A percentile compares a stretch with the other conserved stretches of the same genome.
These are phyloP conservation scores for Draba incana DNA, from an alignment of 345 rosid species.

Conservation along the genomic window DNA sequence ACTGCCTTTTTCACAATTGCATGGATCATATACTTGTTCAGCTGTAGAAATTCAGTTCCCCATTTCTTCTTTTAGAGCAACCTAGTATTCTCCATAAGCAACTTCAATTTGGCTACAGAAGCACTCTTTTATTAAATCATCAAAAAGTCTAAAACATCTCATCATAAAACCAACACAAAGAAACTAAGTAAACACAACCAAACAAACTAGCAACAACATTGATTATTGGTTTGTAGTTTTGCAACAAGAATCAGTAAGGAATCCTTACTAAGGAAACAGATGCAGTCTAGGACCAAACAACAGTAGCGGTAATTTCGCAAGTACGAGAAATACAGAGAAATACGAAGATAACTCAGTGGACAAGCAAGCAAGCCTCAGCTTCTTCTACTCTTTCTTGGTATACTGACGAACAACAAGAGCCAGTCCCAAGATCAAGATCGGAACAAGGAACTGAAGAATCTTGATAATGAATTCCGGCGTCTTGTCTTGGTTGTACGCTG, in stretches of 20 bases:
- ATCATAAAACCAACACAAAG: slow-evolving; percentile 2
- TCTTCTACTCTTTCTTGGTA: slow-evolving; percentile 80
- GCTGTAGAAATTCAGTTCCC: not conserved
- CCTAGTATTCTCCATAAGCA: no score
- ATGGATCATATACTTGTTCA: slow-evolving; percentile 6
- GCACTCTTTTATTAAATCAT: slow-evolving; percentile 15
- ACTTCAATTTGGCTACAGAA: not conserved
- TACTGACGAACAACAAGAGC: slow-evolving; percentile 71
- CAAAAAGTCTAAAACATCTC: slow-evolving; percentile 19
- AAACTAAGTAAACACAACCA: not conserved
- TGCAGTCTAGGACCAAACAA: slow-evolving; percentile 28
- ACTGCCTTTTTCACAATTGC: slow-evolving; percentile 26
- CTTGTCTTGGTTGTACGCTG: slow-evolving; percentile 56
- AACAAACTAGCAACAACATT: slow-evolving; percentile 25
- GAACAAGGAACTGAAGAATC: slow-evolving; percentile 88
- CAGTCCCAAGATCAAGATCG: slow-evolving; percentile 79
- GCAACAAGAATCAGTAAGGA: slow-evolving; percentile 26
- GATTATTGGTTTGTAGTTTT: slow-evolving; percentile 18
- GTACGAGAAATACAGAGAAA: slow-evolving; percentile 20
- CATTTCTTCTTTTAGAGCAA: not conserved
- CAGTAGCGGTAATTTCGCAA: not conserved
- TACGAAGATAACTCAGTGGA: not conserved
- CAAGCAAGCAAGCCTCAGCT: slow-evolving; percentile 8
- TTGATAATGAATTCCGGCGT: slow-evolving; percentile 67
- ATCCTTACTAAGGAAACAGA: not conserved